Evolutionary conservation across 352 stramenopile species (phyloP), one percentile per base, ranked within the genome.

Genomic region (Pythium diclinum): DNA sequence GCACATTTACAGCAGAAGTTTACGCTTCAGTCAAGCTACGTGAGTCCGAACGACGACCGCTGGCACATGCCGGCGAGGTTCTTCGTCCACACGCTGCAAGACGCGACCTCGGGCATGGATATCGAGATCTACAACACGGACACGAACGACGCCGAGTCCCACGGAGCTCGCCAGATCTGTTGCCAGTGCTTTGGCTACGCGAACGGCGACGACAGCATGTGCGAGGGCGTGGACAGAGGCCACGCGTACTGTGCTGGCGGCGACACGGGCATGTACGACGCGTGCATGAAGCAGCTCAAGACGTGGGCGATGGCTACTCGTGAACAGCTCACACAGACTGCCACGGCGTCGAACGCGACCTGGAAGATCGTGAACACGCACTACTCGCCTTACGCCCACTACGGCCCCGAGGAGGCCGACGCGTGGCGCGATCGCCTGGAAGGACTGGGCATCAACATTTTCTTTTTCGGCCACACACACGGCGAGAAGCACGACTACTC

Each of bases 321-420:
- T 0, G 49, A 57, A n/a, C 68, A 69, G 54, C 67, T 90, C 3
- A 74, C 77, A 10, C 57, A 67, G 17, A 79, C 82, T 25, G 82
- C 78, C 0, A 76, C 68, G 30, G 78, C 72, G 1, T 91, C 81
- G 2, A 93, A 76, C 23, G 85, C 85, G 8, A 91, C 81, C 7
- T 93, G 81, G 80, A 93, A 91, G 63, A 81, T 91, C 25, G 79
- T 93, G 19, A 93, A 93, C 59, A 91, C 85, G 30, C 85, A 93
- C 68, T 93, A 91, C 59, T 90, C 79, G 0, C 85, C 85, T 17
- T 90, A 92, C 48, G 85, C 82, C 54, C 84, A 92, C 69, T 91
- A 87, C 61, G 69, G 74, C 0, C 80, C 80, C 3, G 63, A 73
- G 4, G 67, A 79, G 40, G 69, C 42, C 67, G 34, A 61, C 7